These are phyloP conservation scores for Tetradesmus obliquus DNA, from an alignment of 139 green algal genomes.

Conservation along the genomic window DNA sequence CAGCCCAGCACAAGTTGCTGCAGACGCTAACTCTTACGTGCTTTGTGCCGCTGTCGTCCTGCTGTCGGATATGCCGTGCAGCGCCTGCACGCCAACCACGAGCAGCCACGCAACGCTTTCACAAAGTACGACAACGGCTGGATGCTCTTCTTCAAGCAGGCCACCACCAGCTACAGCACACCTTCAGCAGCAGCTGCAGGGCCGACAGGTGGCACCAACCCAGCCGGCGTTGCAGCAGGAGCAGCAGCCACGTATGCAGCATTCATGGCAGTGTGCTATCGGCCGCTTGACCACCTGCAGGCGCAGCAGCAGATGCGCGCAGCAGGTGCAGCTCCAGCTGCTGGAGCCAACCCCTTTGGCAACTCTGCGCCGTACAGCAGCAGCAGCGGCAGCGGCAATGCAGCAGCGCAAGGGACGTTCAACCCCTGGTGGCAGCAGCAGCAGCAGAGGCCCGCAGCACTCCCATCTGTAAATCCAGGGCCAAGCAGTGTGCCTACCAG, in stretches of 20 bases:
- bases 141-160: conserved; percentile 44
- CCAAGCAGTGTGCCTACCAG: not conserved
- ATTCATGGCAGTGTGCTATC: conserved; percentile 30
- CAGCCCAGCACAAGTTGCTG: too few species aligned
- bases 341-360: not conserved
- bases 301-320: not conserved
- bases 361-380: not conserved
- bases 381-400: not conserved
- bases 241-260: conserved; percentile 20
- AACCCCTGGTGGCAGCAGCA: not conserved
- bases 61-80: not conserved
- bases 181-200: conserved; percentile 7
- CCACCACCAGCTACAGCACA: not conserved
- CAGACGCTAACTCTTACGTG: too few species aligned
- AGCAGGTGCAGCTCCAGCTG: not conserved
- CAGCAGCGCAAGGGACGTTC: not conserved
- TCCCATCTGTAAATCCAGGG: not conserved
- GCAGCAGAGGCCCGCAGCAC: not conserved
- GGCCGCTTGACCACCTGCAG: conserved; percentile 32
- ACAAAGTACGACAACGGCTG: conserved; percentile 46
- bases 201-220: not conserved
- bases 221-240: not conserved
- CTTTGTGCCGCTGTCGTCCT: not conserved
- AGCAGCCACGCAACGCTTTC: conserved; percentile 32
- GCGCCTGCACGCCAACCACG: conserved; percentile 49